Base-by-base conservation (phyloP, 1,139 yeast genomes). In the Groenewaldozyma auringiensis region DNA sequence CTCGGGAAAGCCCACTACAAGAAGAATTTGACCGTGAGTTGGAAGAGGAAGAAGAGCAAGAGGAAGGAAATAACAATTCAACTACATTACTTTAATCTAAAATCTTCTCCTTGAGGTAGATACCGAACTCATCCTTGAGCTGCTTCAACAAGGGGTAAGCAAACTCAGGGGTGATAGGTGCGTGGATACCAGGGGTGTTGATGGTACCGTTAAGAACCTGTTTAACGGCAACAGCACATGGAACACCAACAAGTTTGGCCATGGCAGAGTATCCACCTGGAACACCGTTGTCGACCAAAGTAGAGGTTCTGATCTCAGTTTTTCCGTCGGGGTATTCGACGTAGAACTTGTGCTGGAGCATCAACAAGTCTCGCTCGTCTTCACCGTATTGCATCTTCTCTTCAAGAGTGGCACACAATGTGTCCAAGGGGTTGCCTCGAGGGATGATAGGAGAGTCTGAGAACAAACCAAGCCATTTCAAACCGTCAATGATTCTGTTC, bases 191-290 rank as follows among this genome's bases (percentile, higher is more conserved):
- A 44, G 87, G 83, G 52, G 74, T 75, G 61, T 75, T 73, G 63
- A 87, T 83, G 53, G 83, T 79, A 53, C 96, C 96, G 57, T 83
- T 78, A 61, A 92, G 76, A 55, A 92, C 85, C 69, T 85, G 84
- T 71, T 81, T 81, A 53, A 83, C 76, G 37, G 97, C 98, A 66
- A 92, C 95, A 50, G 96, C 96, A 70, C 96, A 92, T 56, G 98
- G 98, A 56, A 88, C 94, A 73, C 98, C 98, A 49, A 92, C 98
- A 57, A 87, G 77, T 67, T 92, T 89, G 57, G 98, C 98, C 98
- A 92, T 92, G 43, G 97, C 89, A 40, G 96, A 84, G 79, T 89
- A 92, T 49, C 97, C 96, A 50, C 84, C 79, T 60, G 87, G 87
- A 59, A 78, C 81, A 73, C 98, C 98, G 68, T 85, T 87, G 69